Base-by-base conservation (phyloP, 176 grass and related monocot species). In the Saccharum spontaneum region DNA sequence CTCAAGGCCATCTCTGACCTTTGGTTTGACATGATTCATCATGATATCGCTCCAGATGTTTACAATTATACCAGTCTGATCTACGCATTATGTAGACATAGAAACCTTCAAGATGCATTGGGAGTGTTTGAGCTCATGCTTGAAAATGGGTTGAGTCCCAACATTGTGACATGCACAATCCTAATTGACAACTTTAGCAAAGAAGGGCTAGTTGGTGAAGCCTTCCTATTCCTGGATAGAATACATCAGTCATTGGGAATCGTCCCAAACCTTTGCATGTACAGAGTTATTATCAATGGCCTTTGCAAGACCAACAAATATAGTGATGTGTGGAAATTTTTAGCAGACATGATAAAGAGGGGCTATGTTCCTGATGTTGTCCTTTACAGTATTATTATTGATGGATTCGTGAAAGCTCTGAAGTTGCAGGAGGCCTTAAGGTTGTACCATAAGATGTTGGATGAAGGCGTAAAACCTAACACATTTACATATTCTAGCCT, bases 301-400 rank as follows among this genome's bases (percentile, higher is more conserved):
- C 80, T 95, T 65, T 95, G 80, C 84, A 93, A 84, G 69, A 81
- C 75, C 54, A 80, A 87, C 59, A 91, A 88, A 83, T 72, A 68
- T 28, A 33, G 79, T 66, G 64, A 71, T 45, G 73, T 87, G 10
- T 95, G 79, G 82, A 85, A 52, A 71, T 6, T 91, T 90, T 87
- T 95, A 52, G 84, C 90, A 64, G 68, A 88, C 86, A 89, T 93
- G 89, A 91, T 85, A 90, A 98, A 92, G 83, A 95, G 87, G 75
- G 94, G 87, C 3, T 82, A 75, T 69, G 22, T 77, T 88, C 86
- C 83, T 67, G 88, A 94, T 87, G 86, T 90, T 77, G 86, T 77
- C 69, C 70, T 92, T 37, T 97, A 92, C 55, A 94, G 83, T 65
- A 97, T 83, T 63, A 75, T 94, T 79, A 82, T 97, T 80, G 84